Evolutionary conservation across 108 stramenopile species (phyloP).

Genomic region (Cyclotella atomus): DNA sequence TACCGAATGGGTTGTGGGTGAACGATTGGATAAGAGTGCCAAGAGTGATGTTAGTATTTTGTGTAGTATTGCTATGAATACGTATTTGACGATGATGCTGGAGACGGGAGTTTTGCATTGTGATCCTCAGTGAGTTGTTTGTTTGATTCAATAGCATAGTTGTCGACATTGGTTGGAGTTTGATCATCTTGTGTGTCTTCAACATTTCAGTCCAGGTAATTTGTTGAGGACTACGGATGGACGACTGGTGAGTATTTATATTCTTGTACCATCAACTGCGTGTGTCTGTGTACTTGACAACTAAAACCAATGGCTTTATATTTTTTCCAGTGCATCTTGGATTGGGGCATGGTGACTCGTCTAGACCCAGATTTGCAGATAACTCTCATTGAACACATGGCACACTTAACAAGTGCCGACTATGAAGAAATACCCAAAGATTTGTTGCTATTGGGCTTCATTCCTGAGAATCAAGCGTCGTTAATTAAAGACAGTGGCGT

Average conservation of each 20-base stretch:
- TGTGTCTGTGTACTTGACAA: too few relatives aligned
- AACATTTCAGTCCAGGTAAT: constrained; percentile 74
- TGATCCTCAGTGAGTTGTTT: constrained; percentile 19
- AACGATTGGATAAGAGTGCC: constrained; percentile 81
- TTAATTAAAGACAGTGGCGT: constrained; percentile 88
- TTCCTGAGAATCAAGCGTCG: constrained; percentile 76
- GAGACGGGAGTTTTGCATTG: constrained; percentile 77
- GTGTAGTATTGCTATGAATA: constrained; percentile 92
- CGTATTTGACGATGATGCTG: constrained; percentile 87
- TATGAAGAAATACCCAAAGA: constrained; percentile 91
- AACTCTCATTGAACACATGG: constrained; percentile 94
- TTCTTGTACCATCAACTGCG: too few relatives aligned
- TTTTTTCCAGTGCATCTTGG: constrained; percentile 91
- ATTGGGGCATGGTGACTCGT: constrained; percentile 96
- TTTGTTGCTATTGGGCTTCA: constrained; percentile 89
- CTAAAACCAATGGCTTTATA: too few relatives aligned
- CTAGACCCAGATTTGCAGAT: constrained; percentile 83
- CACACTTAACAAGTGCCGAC: constrained; percentile 91
- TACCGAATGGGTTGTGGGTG: constrained; percentile 95
- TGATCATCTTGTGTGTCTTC: too few relatives aligned
- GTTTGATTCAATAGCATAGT: not conserved
- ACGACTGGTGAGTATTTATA: too few relatives aligned
- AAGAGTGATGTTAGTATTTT: constrained; percentile 76
- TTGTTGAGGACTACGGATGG: constrained; percentile 90
- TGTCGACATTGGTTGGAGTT: too few relatives aligned